phyloP scores from a whole-genome alignment of 495 filamentous ascomycete genomes.

The Tuber melanosporum region DNA sequence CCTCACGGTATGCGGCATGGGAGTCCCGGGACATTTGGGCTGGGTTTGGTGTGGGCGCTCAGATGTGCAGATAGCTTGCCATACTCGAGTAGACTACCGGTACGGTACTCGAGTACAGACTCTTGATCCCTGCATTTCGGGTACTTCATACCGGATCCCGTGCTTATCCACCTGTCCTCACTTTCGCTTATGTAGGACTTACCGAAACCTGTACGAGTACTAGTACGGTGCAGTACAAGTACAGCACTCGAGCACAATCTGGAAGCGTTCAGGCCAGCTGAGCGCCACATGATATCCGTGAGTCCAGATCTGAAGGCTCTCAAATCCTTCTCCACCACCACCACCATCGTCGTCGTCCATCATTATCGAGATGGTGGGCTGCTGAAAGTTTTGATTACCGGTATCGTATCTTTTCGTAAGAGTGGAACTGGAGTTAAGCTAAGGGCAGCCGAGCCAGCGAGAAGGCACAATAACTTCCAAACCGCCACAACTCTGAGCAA shows the following conservation, averaged over 20 bases:
- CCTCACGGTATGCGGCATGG: not conserved
- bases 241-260: not conserved
- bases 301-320: not conserved
- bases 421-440: not conserved
- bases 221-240: not conserved
- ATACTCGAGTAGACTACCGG: not conserved
- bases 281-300: not conserved
- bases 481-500: not conserved
- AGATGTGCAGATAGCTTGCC: not conserved
- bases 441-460: not conserved
- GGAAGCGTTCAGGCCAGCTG: not conserved
- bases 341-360: not conserved
- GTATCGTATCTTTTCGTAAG: not conserved
- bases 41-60: not conserved
- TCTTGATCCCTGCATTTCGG: not conserved
- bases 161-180: not conserved
- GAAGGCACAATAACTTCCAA: not conserved
- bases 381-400: not conserved
- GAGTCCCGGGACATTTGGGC: not conserved
- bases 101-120: not conserved
- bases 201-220: not conserved
- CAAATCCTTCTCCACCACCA: not conserved
- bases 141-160: not conserved
- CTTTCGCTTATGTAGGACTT: not conserved
- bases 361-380: not conserved